Conservation (phyloP, 2,329 filamentous ascomycete genomes). For the Grosmannia penicillata region DNA sequence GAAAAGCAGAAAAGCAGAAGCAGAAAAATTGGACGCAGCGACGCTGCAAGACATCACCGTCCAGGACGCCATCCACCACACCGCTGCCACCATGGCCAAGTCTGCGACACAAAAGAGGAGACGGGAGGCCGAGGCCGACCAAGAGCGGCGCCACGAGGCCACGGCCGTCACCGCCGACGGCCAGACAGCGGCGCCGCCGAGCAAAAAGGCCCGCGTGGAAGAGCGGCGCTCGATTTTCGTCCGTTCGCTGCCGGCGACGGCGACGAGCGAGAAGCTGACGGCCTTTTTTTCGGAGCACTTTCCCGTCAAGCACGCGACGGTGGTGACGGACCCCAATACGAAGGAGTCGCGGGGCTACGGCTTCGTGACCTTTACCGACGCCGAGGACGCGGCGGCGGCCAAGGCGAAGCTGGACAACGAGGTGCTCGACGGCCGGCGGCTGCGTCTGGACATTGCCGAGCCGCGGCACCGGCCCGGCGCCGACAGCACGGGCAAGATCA, state of each 20-base stretch:
- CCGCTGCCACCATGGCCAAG: conserved; percentile 12
- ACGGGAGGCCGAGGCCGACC: conserved; percentile 19
- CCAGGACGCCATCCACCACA: neutral
- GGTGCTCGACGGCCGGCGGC: conserved; percentile 61
- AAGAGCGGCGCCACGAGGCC: conserved; percentile 12
- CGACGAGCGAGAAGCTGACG: conserved; percentile 70
- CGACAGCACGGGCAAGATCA: conserved; percentile 15
- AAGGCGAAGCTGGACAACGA: conserved; percentile 68
- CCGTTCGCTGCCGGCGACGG: conserved; percentile 62
- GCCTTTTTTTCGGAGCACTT: conserved; percentile 89
- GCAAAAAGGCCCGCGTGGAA: conserved; percentile 44
- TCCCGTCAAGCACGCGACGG: conserved; percentile 90
- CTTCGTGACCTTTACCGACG: conserved; percentile 92
- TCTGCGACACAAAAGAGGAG: conserved; percentile 19
- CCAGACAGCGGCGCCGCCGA: conserved; percentile 13
- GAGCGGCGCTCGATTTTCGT: conserved; percentile 71
- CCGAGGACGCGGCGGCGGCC: conserved; percentile 75
- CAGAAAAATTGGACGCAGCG: neutral
- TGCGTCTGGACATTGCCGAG: conserved; percentile 80
- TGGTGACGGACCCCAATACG: conserved; percentile 71
- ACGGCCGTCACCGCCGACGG: neutral
- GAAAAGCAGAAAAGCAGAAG: conserved; percentile 1
- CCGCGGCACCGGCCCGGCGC: conserved; percentile 54
- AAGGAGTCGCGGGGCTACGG: conserved; percentile 86
- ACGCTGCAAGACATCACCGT: neutral